A percentile compares a stretch with the other conserved stretches of the same genome.
Evolutionary conservation across 1,284 basidiomycete species (phyloP).

Genomic region (Agroathelia rolfsii): DNA sequence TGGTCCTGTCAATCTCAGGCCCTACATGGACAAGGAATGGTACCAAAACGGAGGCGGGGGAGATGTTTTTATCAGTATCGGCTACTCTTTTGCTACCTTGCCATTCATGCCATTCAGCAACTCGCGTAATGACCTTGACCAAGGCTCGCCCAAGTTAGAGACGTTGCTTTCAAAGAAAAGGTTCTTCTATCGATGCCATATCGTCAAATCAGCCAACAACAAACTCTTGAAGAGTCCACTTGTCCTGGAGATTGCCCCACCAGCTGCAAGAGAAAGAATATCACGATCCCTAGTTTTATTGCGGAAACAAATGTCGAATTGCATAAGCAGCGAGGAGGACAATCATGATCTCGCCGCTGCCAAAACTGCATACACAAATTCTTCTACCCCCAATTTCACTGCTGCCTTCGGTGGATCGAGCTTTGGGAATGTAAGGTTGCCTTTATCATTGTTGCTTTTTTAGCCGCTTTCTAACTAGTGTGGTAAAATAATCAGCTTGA

Average conservation of each 20-base stretch:
- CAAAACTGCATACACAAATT: too few species aligned
- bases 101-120: slow-evolving; percentile 39
- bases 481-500: slow-evolving; percentile 20
- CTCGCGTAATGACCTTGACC: slow-evolving; percentile 20
- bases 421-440: slow-evolving; percentile 33
- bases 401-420: slow-evolving; percentile 35
- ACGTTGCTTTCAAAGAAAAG: slow-evolving; percentile 33
- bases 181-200: slow-evolving; percentile 34
- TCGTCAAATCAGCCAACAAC: slow-evolving; percentile 28
- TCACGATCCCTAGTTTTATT: slow-evolving; percentile 15
- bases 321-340: slow-evolving; percentile 18
- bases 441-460: neutral
- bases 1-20: slow-evolving; percentile 43
- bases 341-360: too few species aligned
- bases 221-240: slow-evolving; percentile 32
- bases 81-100: slow-evolving; percentile 33
- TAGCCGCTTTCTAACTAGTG: slow-evolving; percentile 6
- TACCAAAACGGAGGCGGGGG: slow-evolving; percentile 31
- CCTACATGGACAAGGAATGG: slow-evolving; percentile 41
- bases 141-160: slow-evolving; percentile 29
- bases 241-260: slow-evolving; percentile 35
- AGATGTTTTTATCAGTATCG: slow-evolving; percentile 34
- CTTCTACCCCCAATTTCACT: too few species aligned
- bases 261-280: slow-evolving; percentile 19
- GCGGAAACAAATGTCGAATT: slow-evolving; percentile 14